Percentiles rank a stretch among this genome's conserved stretches.
Conservation (phyloP, 2,329 filamentous ascomycete genomes). For the Paracorniculantispora psalliotae region DNA sequence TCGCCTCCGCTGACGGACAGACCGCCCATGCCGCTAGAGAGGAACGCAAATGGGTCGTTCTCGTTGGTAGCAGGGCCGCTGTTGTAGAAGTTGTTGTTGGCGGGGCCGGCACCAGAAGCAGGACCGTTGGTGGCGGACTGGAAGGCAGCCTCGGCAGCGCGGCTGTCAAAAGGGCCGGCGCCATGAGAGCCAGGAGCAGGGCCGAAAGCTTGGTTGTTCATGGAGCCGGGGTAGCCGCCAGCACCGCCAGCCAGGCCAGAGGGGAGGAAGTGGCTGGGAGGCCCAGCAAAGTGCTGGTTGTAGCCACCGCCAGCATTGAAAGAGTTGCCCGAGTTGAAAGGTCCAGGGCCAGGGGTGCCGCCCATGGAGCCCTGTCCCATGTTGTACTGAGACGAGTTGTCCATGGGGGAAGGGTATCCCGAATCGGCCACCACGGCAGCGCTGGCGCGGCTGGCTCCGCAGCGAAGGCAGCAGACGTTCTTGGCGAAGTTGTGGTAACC, state of each 20-base stretch:
- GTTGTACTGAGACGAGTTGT: constrained; percentile 73
- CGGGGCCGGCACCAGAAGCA: constrained; percentile 63
- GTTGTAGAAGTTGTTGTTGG: constrained; percentile 50
- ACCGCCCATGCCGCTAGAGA: constrained; percentile 67
- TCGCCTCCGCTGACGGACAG: constrained; percentile 66
- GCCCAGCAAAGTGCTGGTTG: constrained; percentile 79
- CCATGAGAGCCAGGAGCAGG: constrained; percentile 74
- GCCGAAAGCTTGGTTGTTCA: constrained; percentile 72
- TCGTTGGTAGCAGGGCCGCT: constrained; percentile 59
- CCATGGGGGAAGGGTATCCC: constrained; percentile 86
- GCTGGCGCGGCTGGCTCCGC: constrained; percentile 88
- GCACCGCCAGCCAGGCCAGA: constrained; percentile 72
- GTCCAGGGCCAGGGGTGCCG: constrained; percentile 72
- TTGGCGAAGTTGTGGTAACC: constrained; percentile 99
- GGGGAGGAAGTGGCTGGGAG: constrained; percentile 84
- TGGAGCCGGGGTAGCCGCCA: constrained; percentile 66
- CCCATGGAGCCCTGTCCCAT: constrained; percentile 87
- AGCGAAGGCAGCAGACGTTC: constrained; percentile 96
- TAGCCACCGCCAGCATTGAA: constrained; percentile 63
- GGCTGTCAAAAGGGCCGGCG: constrained; percentile 85
- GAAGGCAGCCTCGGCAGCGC: constrained; percentile 90
- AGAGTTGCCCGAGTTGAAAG: constrained; percentile 64
- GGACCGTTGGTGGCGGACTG: constrained; percentile 80
- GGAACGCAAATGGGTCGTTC: constrained; percentile 74
- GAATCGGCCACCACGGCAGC: constrained; percentile 94